These are phyloP conservation scores for Begonia fuchsioides DNA, from an alignment of 306 rosid genomes.

Conservation along the genomic window DNA sequence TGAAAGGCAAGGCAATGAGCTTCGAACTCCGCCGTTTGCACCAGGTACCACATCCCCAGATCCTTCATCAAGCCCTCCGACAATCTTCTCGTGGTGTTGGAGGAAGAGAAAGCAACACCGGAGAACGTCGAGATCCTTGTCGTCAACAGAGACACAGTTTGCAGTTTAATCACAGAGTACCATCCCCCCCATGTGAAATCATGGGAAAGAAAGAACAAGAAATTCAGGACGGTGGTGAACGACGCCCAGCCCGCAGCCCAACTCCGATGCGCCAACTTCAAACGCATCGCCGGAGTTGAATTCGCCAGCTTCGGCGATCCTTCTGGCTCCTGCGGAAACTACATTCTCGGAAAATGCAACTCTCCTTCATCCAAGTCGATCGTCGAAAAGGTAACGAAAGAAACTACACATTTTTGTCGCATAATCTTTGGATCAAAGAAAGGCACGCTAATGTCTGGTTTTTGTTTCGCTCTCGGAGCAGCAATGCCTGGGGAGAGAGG, in stretches of 20 bases:
- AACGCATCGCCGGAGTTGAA: conserved; percentile 32
- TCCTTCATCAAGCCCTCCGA: conserved; percentile 25
- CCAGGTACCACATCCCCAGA: conserved; percentile 85
- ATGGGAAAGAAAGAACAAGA: conserved; percentile 27
- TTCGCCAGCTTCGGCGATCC: conserved; percentile 81
- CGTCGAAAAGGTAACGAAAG: conserved; percentile 27
- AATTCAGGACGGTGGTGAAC: conserved; percentile 5
- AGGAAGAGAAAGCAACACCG: conserved; percentile 37
- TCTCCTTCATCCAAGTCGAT: conserved; percentile 12
- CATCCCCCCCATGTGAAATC: conserved; percentile 48
- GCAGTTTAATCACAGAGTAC: conserved; percentile 29
- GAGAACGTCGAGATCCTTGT: conserved; percentile 30
- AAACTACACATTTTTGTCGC: not conserved
- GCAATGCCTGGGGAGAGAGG: conserved; percentile 39
- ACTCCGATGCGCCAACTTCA: conserved; percentile 27
- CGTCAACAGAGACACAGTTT: conserved; percentile 60
- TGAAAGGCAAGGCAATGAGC: no score
- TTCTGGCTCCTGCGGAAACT: conserved; percentile 41
- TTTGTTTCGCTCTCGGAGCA: conserved; percentile 7
- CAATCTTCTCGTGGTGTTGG: conserved; percentile 54
- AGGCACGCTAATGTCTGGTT: not conserved
- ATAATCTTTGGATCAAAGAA: not conserved
- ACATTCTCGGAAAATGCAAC: conserved; percentile 28
- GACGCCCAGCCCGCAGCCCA: conserved; percentile 12
- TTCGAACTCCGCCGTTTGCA: not conserved